Percentiles rank a stretch among this genome's conserved stretches.
phyloP scores from a whole-genome alignment of 305 asterid genomes.

The Petunia hybrid region DNA sequence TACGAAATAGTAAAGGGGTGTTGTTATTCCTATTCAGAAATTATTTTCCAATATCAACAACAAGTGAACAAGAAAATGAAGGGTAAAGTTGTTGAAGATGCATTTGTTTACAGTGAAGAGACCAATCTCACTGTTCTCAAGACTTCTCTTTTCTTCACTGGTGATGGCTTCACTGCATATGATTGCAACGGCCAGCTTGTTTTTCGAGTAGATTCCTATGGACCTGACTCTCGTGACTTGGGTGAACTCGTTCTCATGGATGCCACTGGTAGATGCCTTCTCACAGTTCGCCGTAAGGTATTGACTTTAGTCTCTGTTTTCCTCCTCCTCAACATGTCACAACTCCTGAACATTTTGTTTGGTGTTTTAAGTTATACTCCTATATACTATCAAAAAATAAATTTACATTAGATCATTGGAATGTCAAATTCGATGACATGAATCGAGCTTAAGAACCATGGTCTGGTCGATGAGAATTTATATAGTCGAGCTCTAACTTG shows the following conservation, averaged over 20 bases:
- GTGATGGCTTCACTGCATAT: constrained; percentile 82
- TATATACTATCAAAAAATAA: too few relatives aligned
- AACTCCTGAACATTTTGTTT: too few relatives aligned
- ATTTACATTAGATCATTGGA: too few relatives aligned
- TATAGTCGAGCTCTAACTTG: too few relatives aligned
- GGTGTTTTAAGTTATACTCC: too few relatives aligned
- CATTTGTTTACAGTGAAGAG: constrained; percentile 49
- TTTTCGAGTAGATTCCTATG: constrained; percentile 74
- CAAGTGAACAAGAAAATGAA: constrained; percentile 31
- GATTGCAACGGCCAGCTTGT: constrained; percentile 59
- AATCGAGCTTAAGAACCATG: too few relatives aligned
- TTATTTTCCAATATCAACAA: too few relatives aligned
- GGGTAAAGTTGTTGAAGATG: constrained; percentile 50
- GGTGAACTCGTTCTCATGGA: constrained; percentile 75
- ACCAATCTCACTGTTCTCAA: constrained; percentile 66
- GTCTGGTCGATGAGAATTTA: too few relatives aligned
- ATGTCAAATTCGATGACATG: too few relatives aligned
- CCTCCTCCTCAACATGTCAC: background rate
- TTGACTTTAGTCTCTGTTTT: background rate
- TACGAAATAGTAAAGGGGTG: background rate
- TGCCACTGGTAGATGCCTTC: constrained; percentile 68
- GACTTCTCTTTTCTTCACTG: constrained; percentile 71
- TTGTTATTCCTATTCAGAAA: too few relatives aligned
- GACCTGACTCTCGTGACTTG: constrained; percentile 50
- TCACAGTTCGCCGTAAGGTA: constrained; percentile 85